These are phyloP conservation scores for Coriaria nepalensis DNA, from an alignment of 306 rosid genomes.

Conservation along the genomic window DNA sequence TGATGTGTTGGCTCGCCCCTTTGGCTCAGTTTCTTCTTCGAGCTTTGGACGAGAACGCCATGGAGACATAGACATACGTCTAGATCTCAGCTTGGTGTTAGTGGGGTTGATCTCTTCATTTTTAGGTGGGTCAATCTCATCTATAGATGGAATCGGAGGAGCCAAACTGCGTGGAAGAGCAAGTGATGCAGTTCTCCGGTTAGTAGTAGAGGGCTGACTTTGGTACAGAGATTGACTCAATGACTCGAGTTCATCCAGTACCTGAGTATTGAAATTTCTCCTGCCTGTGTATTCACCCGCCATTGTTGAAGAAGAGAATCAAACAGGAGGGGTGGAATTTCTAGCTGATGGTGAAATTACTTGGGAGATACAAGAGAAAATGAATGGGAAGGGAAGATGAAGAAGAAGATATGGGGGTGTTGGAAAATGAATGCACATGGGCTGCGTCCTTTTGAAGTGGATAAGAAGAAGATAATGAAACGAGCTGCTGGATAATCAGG, in stretches of 20 bases:
- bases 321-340: too few species aligned
- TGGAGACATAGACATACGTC: slow-evolving; percentile 82
- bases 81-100: slow-evolving; percentile 24
- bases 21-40: slow-evolving; percentile 19
- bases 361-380: too few species aligned
- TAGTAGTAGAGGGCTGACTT: slow-evolving; percentile 35
- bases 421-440: too few species aligned
- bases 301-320: slow-evolving; percentile 19
- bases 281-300: slow-evolving; percentile 26
- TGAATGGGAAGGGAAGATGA: too few species aligned
- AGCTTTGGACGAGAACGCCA: slow-evolving; percentile 69
- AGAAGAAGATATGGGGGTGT: too few species aligned
- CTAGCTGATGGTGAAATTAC: too few species aligned
- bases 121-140: slow-evolving; percentile 23
- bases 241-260: slow-evolving; percentile 70
- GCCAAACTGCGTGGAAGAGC: slow-evolving; percentile 57
- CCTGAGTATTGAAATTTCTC: slow-evolving; percentile 49
- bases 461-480: too few species aligned
- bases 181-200: slow-evolving; percentile 83
- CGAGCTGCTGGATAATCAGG: too few species aligned
- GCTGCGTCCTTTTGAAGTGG: too few species aligned
- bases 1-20: slow-evolving; percentile 4
- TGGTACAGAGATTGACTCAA: slow-evolving; percentile 76
- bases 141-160: slow-evolving; percentile 34
- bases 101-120: slow-evolving; percentile 14